Evolutionary conservation across 768 basidiomycete species (phyloP), one percentile per base, ranked within the genome.

Genomic region (Lentinus brumalis): DNA sequence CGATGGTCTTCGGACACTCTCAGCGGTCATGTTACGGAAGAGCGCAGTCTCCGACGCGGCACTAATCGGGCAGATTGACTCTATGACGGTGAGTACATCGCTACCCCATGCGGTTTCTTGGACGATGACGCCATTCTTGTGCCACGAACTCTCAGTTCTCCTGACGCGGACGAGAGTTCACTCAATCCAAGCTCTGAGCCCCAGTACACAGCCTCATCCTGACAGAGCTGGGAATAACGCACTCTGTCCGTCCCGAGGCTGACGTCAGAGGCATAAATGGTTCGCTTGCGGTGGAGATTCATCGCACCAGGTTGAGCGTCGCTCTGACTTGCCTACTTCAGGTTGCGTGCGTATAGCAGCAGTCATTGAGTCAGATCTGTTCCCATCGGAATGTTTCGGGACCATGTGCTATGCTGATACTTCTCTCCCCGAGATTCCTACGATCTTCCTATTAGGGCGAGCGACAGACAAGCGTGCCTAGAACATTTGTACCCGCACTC

Each of bases 331-430:
- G 16, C n/a, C 21, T 21, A 21, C 4, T 8, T 18, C 21, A 26
- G 14, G 9, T 26, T 14, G 8, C 21, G 46, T 49, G 46, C 21
- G 46, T 49, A 49, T 21, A 18, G 26, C 46, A 30, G 21, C 46
- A 12, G 46, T 49, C 46, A 26, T 45, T n/a, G 12, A n/a, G 7
- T n/a, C 16, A 21, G 44, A 26, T 49, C 46, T 11, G 12, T 59
- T 29, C 57, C 42, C 52, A 51, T 59, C 50, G 26, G 49, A 26
- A 44, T 41, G 15, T 10, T 18, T n/a, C 15, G 8, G 12, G 53
- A 26, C 45, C 53, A 60, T 47, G 53, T 60, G 59, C 59, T 18
- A 35, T 44, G 45, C 45, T 35, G 52, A 59, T 53, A 38, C 21
- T 44, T 29, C 47, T 32, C 39, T 51, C 50, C 57, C 45, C 45